Conservation (phyloP, 2,329 filamentous ascomycete genomes). For the Aspergillus caelatus region DNA sequence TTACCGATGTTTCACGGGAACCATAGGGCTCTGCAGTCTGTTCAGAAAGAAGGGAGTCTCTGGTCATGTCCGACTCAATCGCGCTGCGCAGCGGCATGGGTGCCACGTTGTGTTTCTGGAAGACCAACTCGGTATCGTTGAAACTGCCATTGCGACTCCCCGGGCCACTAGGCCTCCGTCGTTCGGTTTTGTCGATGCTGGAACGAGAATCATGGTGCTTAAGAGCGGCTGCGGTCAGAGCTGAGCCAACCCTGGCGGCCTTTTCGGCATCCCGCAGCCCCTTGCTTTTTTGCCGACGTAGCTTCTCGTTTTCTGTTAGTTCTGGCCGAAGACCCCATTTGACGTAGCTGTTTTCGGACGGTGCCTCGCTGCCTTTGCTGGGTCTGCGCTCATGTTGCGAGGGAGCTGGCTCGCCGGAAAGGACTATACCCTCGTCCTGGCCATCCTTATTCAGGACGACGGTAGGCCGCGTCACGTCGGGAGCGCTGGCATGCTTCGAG, state of each 20-base stretch:
- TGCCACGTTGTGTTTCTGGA: conserved; percentile 63
- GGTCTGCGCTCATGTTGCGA: conserved; percentile 57
- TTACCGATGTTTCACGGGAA: conserved; percentile 65
- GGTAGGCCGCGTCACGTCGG: conserved; percentile 63
- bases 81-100: conserved; percentile 89
- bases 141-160: conserved; percentile 47
- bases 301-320: conserved; percentile 54
- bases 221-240: conserved; percentile 64
- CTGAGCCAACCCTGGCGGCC: conserved; percentile 57
- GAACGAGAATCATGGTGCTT: conserved; percentile 67
- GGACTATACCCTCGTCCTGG: conserved; percentile 60
- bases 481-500: conserved; percentile 64
- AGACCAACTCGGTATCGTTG: conserved; percentile 58
- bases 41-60: conserved; percentile 83
- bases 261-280: conserved; percentile 59
- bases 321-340: conserved; percentile 52
- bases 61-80: conserved; percentile 82
- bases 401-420: conserved; percentile 56
- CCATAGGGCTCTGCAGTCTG: conserved; percentile 72
- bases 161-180: conserved; percentile 42
- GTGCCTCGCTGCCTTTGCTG: conserved; percentile 53
- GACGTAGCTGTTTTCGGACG: conserved; percentile 49
- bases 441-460: conserved; percentile 62
- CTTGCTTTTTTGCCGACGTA: conserved; percentile 58
- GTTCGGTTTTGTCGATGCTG: conserved; percentile 50